Percentiles rank a stretch among this genome's conserved stretches.
These are phyloP conservation scores for Leccinum imitatum DNA, from an alignment of 768 basidiomycete genomes.

Conservation along the genomic window DNA sequence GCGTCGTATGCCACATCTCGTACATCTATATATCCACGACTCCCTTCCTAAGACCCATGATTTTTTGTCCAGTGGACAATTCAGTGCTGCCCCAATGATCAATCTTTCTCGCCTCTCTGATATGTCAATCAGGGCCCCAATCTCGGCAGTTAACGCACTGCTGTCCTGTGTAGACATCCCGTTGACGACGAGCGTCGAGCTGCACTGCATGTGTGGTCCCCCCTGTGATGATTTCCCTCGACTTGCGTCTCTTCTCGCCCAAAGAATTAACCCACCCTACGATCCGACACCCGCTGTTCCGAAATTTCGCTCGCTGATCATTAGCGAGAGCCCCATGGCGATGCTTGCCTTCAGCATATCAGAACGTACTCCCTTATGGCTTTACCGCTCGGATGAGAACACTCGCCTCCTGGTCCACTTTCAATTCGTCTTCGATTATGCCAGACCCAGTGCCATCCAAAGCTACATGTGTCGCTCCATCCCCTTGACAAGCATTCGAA, in stretches of 20 bases:
- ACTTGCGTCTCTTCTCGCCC: conserved; percentile 1
- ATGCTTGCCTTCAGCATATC: neutral
- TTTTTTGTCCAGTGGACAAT: too few relatives aligned
- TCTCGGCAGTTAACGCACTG: neutral
- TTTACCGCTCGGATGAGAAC: neutral
- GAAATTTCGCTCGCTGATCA: neutral
- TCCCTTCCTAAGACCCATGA: conserved; percentile 24
- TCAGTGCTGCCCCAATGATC: neutral
- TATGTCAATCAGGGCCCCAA: neutral
- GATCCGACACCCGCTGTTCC: neutral
- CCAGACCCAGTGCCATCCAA: neutral
- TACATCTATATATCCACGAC: conserved; percentile 34
- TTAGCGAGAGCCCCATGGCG: neutral
- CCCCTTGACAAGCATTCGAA: too few relatives aligned
- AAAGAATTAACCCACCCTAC: neutral
- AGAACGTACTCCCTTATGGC: neutral
- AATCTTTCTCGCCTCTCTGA: conserved; percentile 1
- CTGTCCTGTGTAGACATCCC: conserved; percentile 8
- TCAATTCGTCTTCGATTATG: neutral
- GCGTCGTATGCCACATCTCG: conserved; percentile 33
- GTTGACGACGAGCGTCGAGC: neutral
- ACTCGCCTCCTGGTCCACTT: conserved; percentile 6
- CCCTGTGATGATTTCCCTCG: neutral
- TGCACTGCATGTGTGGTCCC: neutral
- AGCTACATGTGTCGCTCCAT: too few relatives aligned